Evolutionary conservation across 176 grass and related monocot genomes (phyloP), one percentile per base, ranked within the genome.

Genomic region (Guadua angustifolia): DNA sequence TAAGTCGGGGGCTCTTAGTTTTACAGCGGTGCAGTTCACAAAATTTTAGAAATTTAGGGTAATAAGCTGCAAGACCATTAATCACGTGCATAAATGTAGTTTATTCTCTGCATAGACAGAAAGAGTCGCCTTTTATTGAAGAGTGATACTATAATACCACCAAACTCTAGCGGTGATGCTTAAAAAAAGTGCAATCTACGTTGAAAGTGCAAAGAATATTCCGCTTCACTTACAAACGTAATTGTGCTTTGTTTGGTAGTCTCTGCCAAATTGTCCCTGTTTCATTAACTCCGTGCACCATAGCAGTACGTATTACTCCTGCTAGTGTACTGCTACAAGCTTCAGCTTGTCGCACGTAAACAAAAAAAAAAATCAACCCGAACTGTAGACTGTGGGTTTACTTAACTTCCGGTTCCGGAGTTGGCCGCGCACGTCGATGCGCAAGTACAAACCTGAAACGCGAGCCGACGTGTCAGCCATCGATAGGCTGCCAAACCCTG

Each of bases 401-500:
- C 22, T 35, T 46, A 8, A 9, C 56, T 49, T 9, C 19, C 36
- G 4, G 14, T 49, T 9, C 19, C 36, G 4, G 14, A 21, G n/a
- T 1, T 65, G 38, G 29, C 75, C 56, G 58, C 53, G 71, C 50
- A 74, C 69, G 83, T 68, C 62, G 9, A 64, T 50, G 82, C 11
- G 9, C 5, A 73, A 45, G 73, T 55, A 73, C 19, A 57, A 64
- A 39, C 70, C 85, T 78, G 86, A 21, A 67, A 67, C 78, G 0
- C n/a, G 35, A 17, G 19, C 42, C 29, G 85, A 90, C 90, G 93
- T 95, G 93, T 95, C 90, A 82, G 79, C 5, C 18, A 39, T 62
- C 15, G 43, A 86, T 95, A 88, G 90, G 90, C 75, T 73, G 74
- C 15, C n/a, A 82, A 92, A 95, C 88, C 85, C 85, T 92, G 88